A percentile compares a stretch with the other conserved stretches of the same genome.
These are phyloP conservation scores for Solanum bukasovii DNA, from an alignment of 257 asterid species.

Conservation along the genomic window DNA sequence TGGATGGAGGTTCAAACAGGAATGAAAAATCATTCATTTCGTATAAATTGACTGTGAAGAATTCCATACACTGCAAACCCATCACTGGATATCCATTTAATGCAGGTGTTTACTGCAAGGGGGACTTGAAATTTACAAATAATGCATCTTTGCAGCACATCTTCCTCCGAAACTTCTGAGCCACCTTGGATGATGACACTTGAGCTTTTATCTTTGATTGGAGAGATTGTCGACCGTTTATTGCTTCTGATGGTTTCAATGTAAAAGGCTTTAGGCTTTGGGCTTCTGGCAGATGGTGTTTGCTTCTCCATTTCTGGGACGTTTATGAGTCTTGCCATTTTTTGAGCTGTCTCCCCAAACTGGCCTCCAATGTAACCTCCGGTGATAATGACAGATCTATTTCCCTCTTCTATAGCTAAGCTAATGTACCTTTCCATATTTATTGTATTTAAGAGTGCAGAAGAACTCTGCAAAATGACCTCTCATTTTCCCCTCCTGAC, in stretches of 20 bases:
- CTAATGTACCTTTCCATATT: not conserved
- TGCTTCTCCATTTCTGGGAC: not conserved
- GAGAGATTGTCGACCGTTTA: not conserved
- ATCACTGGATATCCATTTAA: not conserved
- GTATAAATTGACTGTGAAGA: not conserved
- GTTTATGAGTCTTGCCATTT: not conserved
- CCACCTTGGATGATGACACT: not conserved
- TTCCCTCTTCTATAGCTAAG: not conserved
- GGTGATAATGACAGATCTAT: not conserved
- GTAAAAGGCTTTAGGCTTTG: not conserved
- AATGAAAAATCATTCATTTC: not conserved
- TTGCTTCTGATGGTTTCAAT: not conserved
- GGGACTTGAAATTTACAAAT: not conserved
- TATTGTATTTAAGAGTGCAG: not conserved
- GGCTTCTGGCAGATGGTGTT: not conserved
- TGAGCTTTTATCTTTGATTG: not conserved
- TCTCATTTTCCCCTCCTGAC: not conserved
- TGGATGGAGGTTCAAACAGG: not conserved
- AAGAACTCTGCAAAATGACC: not conserved
- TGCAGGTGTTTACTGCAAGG: not conserved
- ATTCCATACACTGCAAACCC: not conserved
- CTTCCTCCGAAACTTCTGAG: not conserved
- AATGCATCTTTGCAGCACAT: not conserved
- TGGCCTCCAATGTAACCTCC: not conserved
- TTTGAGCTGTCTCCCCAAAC: not conserved